These are phyloP conservation scores for Euphorbia schlechtendalii DNA, from an alignment of 441 rosid genomes.

Conservation along the genomic window DNA sequence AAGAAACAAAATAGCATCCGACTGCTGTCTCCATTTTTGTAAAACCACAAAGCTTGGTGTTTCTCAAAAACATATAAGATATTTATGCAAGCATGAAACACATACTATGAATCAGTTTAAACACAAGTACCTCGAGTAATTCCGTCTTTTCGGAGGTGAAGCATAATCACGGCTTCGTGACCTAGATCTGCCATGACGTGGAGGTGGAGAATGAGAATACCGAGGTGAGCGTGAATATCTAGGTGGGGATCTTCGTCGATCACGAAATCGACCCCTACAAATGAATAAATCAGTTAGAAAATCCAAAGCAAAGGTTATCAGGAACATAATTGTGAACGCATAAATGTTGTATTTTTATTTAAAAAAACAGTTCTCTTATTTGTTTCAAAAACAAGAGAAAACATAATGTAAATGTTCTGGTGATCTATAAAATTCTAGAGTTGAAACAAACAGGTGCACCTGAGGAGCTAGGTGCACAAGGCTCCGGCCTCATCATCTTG, in stretches of 20 bases:
- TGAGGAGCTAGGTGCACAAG: too few species aligned
- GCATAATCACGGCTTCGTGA: constrained; percentile 64
- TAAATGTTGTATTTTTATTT: too few species aligned
- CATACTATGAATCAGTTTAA: not conserved
- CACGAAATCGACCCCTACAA: constrained; percentile 45
- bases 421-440: not conserved
- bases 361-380: too few species aligned
- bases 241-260: constrained; percentile 70
- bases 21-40: not conserved
- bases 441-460: too few species aligned
- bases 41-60: not conserved
- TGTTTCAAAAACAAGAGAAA: too few species aligned
- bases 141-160: constrained; percentile 55
- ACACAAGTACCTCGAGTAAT: constrained; percentile 48
- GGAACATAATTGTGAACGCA: too few species aligned
- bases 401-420: not conserved
- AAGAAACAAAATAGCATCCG: not conserved
- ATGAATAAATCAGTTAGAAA: not conserved
- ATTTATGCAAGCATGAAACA: not conserved
- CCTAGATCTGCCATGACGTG: constrained; percentile 59
- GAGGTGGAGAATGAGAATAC: constrained; percentile 64
- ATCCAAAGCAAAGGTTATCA: not conserved
- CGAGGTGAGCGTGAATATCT: constrained; percentile 49
- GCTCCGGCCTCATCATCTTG: too few species aligned
- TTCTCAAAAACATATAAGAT: not conserved